These are phyloP conservation scores for Ceriops decandra DNA, from an alignment of 345 rosid species.

Conservation along the genomic window DNA sequence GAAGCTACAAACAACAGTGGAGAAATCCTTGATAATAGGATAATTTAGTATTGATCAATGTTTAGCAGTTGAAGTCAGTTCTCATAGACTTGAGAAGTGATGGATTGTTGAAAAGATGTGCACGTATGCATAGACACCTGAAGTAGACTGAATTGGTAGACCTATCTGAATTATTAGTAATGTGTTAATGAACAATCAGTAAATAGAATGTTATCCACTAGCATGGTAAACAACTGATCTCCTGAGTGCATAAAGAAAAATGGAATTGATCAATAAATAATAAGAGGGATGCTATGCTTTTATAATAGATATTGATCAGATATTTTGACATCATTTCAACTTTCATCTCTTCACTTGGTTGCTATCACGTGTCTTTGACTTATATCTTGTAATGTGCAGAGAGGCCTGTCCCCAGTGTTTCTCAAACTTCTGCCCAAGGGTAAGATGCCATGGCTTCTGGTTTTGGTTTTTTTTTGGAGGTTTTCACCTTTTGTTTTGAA, in stretches of 20 bases:
- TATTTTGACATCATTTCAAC: too few relatives aligned
- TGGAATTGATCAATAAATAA: too few relatives aligned
- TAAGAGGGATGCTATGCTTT: too few relatives aligned
- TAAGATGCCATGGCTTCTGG: conserved; percentile 16
- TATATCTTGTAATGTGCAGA: conserved; percentile 37
- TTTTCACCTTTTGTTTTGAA: conserved; percentile 3
- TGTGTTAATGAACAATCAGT: neutral
- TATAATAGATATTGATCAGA: too few relatives aligned
- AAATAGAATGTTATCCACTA: neutral
- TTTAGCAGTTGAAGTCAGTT: neutral
- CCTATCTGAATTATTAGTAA: neutral
- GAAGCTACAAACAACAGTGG: neutral
- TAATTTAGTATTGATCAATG: neutral
- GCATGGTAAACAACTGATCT: neutral
- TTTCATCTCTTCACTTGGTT: neutral
- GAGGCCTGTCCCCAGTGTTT: conserved; percentile 38
- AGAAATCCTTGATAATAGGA: neutral
- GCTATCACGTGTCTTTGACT: conserved; percentile 8
- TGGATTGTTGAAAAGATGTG: neutral
- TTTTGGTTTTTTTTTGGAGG: neutral
- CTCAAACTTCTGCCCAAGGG: conserved; percentile 48
- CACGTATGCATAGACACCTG: neutral
- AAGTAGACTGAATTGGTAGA: neutral
- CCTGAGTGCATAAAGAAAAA: too few relatives aligned
- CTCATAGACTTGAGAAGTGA: neutral